Percentiles rank a stretch among this genome's conserved stretches.
Evolutionary conservation across 331 rosid species (phyloP).

Genomic region (Malus hybrid): DNA sequence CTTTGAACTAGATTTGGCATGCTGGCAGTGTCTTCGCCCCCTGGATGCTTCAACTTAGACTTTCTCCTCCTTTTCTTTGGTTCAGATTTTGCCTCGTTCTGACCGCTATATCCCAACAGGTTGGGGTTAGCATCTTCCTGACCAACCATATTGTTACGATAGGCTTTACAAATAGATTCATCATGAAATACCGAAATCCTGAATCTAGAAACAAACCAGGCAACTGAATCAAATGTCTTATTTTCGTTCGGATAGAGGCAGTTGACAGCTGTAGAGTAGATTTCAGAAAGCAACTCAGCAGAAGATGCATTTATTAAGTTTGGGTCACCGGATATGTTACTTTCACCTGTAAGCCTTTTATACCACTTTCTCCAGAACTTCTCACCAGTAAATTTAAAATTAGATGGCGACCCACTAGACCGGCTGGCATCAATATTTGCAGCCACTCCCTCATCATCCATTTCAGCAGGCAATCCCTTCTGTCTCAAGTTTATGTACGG

Average conservation of each 20-base stretch:
- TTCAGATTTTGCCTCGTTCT: slow-evolving; percentile 22
- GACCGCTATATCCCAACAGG: slow-evolving; percentile 13
- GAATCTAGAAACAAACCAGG: slow-evolving; percentile 62
- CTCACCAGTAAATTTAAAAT: slow-evolving; percentile 35
- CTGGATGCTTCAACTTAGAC: slow-evolving; percentile 3
- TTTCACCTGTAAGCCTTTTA: slow-evolving; percentile 33
- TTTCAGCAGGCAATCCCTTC: slow-evolving; percentile 29
- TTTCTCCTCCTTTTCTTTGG: slow-evolving; percentile 23
- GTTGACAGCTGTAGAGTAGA: slow-evolving; percentile 53
- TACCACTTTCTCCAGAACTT: slow-evolving; percentile 69
- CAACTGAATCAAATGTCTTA: slow-evolving; percentile 42
- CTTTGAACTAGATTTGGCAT: slow-evolving; percentile 14
- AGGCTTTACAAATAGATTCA: slow-evolving; percentile 31
- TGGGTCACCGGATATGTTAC: slow-evolving; percentile 20
- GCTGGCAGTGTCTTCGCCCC: slow-evolving; percentile 33
- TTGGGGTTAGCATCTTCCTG: slow-evolving; percentile 18
- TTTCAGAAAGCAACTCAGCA: slow-evolving; percentile 59
- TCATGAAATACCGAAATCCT: slow-evolving; percentile 59
- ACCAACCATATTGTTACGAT: slow-evolving; percentile 4
- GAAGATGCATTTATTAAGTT: slow-evolving; percentile 38
- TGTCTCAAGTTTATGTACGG: slow-evolving; percentile 52
- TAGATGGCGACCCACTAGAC: slow-evolving; percentile 17
- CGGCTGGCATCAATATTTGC: slow-evolving; percentile 6
- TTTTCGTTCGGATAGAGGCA: slow-evolving; percentile 37
- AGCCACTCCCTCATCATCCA: slow-evolving; percentile 29